A percentile compares a stretch with the other conserved stretches of the same genome.
phyloP scores from a whole-genome alignment of 2,329 filamentous ascomycete genomes.

The Alternaria novae-zelandiae region DNA sequence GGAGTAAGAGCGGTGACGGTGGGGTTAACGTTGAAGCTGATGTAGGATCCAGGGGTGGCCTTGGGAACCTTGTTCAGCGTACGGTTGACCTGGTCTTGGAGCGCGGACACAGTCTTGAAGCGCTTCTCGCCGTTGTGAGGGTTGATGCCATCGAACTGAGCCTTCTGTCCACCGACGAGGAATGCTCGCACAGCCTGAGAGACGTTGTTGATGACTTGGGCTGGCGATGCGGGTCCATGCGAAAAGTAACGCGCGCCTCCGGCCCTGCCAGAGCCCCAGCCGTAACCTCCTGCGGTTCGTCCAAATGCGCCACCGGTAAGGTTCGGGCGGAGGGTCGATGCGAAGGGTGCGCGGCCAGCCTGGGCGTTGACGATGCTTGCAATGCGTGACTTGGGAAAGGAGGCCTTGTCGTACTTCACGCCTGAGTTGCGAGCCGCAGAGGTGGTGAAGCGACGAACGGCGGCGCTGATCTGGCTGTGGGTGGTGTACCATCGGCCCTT shows the following conservation, averaged over 20 bases:
- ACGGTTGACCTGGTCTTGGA: slow-evolving; percentile 75
- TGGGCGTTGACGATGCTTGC: slow-evolving; percentile 65
- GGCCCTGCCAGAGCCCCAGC: slow-evolving; percentile 70
- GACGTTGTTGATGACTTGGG: slow-evolving; percentile 94
- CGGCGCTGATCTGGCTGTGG: slow-evolving; percentile 52
- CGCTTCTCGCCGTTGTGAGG: slow-evolving; percentile 72
- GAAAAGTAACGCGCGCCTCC: slow-evolving; percentile 87
- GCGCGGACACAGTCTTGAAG: slow-evolving; percentile 76
- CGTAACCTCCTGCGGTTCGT: slow-evolving; percentile 89
- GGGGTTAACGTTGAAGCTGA: slow-evolving; percentile 88
- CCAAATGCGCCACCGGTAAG: slow-evolving; percentile 86
- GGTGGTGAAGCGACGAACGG: slow-evolving; percentile 61
- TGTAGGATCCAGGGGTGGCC: slow-evolving; percentile 73
- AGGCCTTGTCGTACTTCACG: slow-evolving; percentile 57
- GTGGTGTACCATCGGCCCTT: slow-evolving; percentile 71
- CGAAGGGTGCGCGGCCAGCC: slow-evolving; percentile 82
- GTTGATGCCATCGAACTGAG: slow-evolving; percentile 81
- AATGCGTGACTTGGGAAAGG: slow-evolving; percentile 64
- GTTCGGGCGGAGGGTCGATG: slow-evolving; percentile 87
- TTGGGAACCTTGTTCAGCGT: slow-evolving; percentile 68
- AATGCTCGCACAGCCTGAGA: slow-evolving; percentile 91
- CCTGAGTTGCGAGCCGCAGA: slow-evolving; percentile 48
- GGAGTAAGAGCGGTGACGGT: slow-evolving; percentile 87
- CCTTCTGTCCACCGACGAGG: slow-evolving; percentile 87
- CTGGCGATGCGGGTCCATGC: slow-evolving; percentile 81